Percentiles rank a stretch among this genome's conserved stretches.
phyloP scores from a whole-genome alignment of 2,329 filamentous ascomycete species.

The Aspergillus sp. region DNA sequence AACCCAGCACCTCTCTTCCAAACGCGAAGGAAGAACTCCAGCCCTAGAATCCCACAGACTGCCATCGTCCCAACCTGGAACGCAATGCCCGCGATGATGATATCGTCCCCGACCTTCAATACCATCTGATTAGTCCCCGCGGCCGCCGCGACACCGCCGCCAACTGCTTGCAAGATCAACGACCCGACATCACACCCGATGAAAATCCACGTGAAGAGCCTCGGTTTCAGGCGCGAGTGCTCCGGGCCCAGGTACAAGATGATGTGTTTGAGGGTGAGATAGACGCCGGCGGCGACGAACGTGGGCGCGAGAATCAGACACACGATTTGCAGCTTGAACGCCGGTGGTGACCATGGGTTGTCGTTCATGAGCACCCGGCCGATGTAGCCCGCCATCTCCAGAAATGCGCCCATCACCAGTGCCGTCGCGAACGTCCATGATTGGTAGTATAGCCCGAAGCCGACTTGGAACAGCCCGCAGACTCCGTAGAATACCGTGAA shows the following conservation, averaged over 20 bases:
- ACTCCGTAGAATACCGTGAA: conserved; percentile 46
- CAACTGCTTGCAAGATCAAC: conserved; percentile 52
- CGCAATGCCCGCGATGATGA: conserved; percentile 52
- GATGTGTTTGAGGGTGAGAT: conserved; percentile 50
- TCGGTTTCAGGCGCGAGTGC: conserved; percentile 41
- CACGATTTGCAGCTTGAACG: conserved; percentile 49
- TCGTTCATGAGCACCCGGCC: conserved; percentile 47
- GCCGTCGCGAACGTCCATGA: conserved; percentile 51
- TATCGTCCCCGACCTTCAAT: conserved; percentile 43
- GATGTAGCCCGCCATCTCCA: conserved; percentile 50
- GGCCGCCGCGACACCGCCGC: conserved; percentile 50
- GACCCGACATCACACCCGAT: conserved; percentile 51
- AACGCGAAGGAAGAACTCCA: conserved; percentile 41
- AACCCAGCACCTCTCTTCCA: conserved; percentile 18
- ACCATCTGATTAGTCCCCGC: conserved; percentile 34
- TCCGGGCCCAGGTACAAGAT: conserved; percentile 48
- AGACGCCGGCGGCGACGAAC: conserved; percentile 49
- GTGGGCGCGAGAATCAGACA: conserved; percentile 50
- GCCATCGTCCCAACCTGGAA: conserved; percentile 48
- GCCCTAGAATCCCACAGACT: conserved; percentile 28
- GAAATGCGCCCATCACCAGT: conserved; percentile 40
- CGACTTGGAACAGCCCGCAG: conserved; percentile 41
- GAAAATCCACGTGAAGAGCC: conserved; percentile 52
- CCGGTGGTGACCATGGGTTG: conserved; percentile 43
- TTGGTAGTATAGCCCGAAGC: conserved; percentile 42